Percentiles rank a stretch among this genome's conserved stretches.
Conservation (phyloP, 495 filamentous ascomycete genomes). For the Penicillium egyptiacum region DNA sequence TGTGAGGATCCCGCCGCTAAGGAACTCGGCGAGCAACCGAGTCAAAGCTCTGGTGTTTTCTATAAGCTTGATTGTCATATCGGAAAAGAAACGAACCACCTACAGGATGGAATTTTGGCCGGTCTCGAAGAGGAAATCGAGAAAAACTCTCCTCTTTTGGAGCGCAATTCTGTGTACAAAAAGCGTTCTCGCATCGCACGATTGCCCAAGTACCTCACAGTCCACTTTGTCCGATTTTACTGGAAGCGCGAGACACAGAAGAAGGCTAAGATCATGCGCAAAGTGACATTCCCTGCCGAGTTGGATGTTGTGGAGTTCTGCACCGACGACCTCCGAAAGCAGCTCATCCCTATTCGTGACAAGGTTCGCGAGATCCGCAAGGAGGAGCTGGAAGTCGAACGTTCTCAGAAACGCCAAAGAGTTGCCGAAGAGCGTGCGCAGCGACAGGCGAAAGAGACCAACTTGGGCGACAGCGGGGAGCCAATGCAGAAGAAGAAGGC, state of each 20-base stretch:
- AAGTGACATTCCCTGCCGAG: conserved; percentile 92
- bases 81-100: conserved; percentile 76
- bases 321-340: conserved; percentile 79
- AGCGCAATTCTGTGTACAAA: conserved; percentile 77
- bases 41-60: conserved; percentile 68
- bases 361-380: conserved; percentile 94
- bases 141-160: conserved; percentile 79
- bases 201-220: conserved; percentile 90
- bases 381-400: conserved; percentile 86
- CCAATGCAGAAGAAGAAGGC: conserved; percentile 54
- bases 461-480: conserved; percentile 35
- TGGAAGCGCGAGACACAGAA: conserved; percentile 94
- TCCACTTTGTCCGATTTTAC: conserved; percentile 97
- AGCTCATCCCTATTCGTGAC: conserved; percentile 86
- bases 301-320: conserved; percentile 94
- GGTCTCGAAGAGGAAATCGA: conserved; percentile 86
- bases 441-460: conserved; percentile 44
- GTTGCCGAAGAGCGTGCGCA: conserved; percentile 63
- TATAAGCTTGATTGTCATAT: conserved; percentile 97
- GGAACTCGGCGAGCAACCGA: conserved; percentile 72
- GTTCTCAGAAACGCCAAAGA: conserved; percentile 85
- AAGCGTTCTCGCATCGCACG: conserved; percentile 86
- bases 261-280: conserved; percentile 99
- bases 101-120: conserved; percentile 79
- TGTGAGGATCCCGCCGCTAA: conserved; percentile 80